phyloP scores from a whole-genome alignment of 148 eudicot genomes.

The Linanthus parryae region DNA sequence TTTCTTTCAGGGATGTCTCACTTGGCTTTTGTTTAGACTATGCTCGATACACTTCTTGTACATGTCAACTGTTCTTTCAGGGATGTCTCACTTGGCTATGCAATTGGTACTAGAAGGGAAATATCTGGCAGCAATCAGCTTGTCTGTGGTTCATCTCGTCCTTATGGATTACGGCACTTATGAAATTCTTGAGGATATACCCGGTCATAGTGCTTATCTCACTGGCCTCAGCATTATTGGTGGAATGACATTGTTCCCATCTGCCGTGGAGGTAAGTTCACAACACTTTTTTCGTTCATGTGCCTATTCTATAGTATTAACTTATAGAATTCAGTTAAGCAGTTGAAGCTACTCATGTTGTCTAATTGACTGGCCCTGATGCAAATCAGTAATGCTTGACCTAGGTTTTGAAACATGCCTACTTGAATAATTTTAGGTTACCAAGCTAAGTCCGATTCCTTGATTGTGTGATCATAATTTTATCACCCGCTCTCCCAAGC shows the following conservation, averaged over 20 bases:
- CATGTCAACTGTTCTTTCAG: slow-evolving; percentile 78
- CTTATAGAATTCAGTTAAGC: too few relatives aligned
- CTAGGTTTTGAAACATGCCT: too few relatives aligned
- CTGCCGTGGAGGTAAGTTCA: slow-evolving; percentile 73
- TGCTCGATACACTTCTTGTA: slow-evolving; percentile 81
- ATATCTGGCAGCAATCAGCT: slow-evolving; percentile 47
- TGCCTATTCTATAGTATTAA: too few relatives aligned
- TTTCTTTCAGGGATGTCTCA: slow-evolving; percentile 85
- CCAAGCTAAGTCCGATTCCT: too few relatives aligned
- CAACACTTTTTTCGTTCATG: too few relatives aligned
- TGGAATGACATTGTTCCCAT: slow-evolving; percentile 88
- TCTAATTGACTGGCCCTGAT: too few relatives aligned
- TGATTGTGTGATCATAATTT: too few relatives aligned
- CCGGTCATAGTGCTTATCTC: slow-evolving; percentile 77
- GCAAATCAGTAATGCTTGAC: too few relatives aligned
- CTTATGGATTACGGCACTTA: slow-evolving; percentile 71
- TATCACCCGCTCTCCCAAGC: too few relatives aligned
- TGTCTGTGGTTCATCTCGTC: slow-evolving; percentile 56
- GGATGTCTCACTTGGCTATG: slow-evolving; percentile 63
- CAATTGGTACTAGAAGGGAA: slow-evolving; percentile 78
- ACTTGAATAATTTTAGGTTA: too few relatives aligned
- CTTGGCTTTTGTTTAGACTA: slow-evolving; percentile 89
- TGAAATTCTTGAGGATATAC: slow-evolving; percentile 75
- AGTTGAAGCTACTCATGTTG: too few relatives aligned
- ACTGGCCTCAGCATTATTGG: slow-evolving; percentile 95